phyloP scores from a whole-genome alignment of 495 filamentous ascomycete species.

The Glarea lozoyensis region DNA sequence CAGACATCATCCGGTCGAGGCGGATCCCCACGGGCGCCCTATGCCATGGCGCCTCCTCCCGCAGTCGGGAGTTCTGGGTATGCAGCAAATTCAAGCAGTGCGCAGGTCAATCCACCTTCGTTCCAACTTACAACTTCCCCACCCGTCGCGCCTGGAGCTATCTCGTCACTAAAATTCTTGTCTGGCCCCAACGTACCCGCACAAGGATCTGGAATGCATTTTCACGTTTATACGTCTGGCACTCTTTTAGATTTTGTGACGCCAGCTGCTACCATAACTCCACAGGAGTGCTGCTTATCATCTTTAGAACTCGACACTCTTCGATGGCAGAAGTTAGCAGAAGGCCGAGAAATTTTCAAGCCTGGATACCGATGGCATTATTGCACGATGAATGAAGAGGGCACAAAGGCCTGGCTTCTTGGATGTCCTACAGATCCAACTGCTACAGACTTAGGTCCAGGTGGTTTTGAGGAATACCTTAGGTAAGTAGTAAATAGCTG shows the following conservation, averaged over 20 bases:
- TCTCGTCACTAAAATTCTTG: conserved; percentile 80
- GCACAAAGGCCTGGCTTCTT: conserved; percentile 93
- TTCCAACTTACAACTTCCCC: conserved; percentile 62
- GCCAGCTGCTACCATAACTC: conserved; percentile 71
- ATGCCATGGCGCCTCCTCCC: conserved; percentile 23
- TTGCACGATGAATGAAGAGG: conserved; percentile 84
- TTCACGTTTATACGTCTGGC: conserved; percentile 88
- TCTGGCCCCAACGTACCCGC: conserved; percentile 83
- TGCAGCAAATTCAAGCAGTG: conserved; percentile 79
- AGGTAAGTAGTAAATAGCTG: conserved; percentile 24
- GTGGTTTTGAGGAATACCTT: conserved; percentile 71
- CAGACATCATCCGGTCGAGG: conserved; percentile 20
- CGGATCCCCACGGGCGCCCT: conserved; percentile 28
- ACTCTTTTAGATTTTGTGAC: conserved; percentile 90
- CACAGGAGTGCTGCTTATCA: conserved; percentile 82
- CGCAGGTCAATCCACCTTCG: conserved; percentile 68
- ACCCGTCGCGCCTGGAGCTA: conserved; percentile 65
- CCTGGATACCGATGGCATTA: conserved; percentile 93
- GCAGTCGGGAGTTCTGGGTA: conserved; percentile 61
- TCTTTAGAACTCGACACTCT: conserved; percentile 77
- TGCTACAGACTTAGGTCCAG: conserved; percentile 35
- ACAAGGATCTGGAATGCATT: conserved; percentile 82
- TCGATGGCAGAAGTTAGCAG: conserved; percentile 87
- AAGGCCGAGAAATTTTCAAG: conserved; percentile 86
- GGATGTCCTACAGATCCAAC: conserved; percentile 68